A percentile compares a stretch with the other conserved stretches of the same genome.
These are phyloP conservation scores for Dactylonectria macrodidyma DNA, from an alignment of 2,329 filamentous ascomycete genomes.

Conservation along the genomic window DNA sequence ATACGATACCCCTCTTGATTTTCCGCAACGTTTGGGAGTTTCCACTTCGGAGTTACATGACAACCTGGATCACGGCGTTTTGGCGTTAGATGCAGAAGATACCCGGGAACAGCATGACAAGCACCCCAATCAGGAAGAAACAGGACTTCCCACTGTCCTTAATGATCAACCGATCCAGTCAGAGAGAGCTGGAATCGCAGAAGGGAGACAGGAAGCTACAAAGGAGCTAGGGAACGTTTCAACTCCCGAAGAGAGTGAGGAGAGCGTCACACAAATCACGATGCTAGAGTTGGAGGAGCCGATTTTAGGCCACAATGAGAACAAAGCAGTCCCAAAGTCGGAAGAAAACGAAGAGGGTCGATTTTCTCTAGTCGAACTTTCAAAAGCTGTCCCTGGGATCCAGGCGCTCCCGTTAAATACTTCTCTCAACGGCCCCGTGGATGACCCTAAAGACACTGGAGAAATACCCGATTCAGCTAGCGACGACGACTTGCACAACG, in stretches of 20 bases:
- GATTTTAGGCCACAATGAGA: constrained; percentile 27
- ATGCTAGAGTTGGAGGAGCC: constrained; percentile 39
- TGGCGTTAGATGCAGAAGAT: constrained; percentile 48
- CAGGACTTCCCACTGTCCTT: constrained; percentile 42
- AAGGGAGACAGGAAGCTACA: constrained; percentile 16
- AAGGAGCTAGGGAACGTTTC: constrained; percentile 9
- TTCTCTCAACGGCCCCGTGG: neutral
- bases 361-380: neutral
- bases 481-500: constrained; percentile 9
- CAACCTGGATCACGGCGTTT: constrained; percentile 47
- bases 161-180: constrained; percentile 29
- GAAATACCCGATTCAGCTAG: constrained; percentile 12
- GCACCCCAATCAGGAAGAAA: constrained; percentile 39
- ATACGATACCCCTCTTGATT: constrained; percentile 57
- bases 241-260: constrained; percentile 25
- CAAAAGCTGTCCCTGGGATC: neutral
- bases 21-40: constrained; percentile 50
- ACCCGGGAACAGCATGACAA: constrained; percentile 42
- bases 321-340: constrained; percentile 16
- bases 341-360: constrained; percentile 1
- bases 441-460: neutral
- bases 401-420: neutral
- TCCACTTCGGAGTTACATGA: constrained; percentile 45
- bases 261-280: constrained; percentile 40
- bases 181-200: constrained; percentile 29